Conservation (phyloP, 257 asterid genomes). For the Solanum sejunctum region DNA sequence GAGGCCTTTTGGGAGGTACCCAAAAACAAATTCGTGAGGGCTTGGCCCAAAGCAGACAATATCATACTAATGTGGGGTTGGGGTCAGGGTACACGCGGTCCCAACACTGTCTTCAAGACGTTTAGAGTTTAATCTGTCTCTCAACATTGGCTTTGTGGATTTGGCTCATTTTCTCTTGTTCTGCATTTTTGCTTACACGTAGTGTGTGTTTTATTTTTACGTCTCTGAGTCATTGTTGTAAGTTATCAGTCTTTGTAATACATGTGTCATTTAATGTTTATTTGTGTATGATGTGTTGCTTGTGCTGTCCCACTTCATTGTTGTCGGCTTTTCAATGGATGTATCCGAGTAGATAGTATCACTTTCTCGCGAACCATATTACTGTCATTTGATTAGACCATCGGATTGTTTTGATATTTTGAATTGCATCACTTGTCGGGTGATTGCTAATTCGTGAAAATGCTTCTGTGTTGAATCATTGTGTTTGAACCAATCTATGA, state of each 20-base stretch:
- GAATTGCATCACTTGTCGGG: neutral
- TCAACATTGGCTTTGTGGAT: conserved; percentile 22
- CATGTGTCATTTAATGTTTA: neutral
- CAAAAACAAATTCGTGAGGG: too few relatives aligned
- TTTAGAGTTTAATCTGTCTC: conserved; percentile 18
- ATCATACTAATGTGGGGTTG: too few relatives aligned
- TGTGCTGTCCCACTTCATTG: neutral
- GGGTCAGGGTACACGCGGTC: too few relatives aligned
- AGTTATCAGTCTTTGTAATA: neutral
- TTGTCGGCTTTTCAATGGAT: too few relatives aligned
- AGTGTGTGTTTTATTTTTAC: neutral
- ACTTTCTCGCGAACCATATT: neutral
- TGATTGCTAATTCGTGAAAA: neutral
- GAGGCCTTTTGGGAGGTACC: too few relatives aligned
- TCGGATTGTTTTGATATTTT: neutral
- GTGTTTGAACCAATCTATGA: conserved; percentile 18
- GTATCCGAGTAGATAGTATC: neutral
- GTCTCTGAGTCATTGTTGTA: neutral
- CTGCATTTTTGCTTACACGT: neutral
- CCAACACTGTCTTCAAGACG: too few relatives aligned
- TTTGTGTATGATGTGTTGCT: neutral
- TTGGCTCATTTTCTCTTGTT: conserved; percentile 11
- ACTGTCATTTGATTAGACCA: neutral
- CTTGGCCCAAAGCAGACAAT: too few relatives aligned
- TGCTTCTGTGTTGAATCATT: conserved; percentile 2